Evolutionary conservation across 305 asterid species (phyloP).

Genomic region (Fraxinus albicans): DNA sequence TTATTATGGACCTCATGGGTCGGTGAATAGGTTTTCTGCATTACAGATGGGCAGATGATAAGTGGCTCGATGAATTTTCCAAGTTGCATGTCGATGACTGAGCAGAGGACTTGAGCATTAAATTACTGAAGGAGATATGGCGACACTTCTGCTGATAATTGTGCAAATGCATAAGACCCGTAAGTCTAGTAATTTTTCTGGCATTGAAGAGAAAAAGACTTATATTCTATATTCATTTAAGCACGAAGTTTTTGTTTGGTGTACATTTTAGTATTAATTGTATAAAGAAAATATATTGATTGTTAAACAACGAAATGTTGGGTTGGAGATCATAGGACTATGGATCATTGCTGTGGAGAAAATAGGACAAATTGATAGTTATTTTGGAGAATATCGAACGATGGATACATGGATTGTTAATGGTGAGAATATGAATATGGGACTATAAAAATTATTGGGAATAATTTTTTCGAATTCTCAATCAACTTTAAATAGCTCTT

Average conservation of each 20-base stretch:
- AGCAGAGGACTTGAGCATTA: slow-evolving; percentile 88
- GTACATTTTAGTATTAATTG: background rate
- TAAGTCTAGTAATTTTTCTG: slow-evolving; percentile 39
- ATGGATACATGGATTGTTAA: no score
- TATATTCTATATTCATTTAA: slow-evolving; percentile 1
- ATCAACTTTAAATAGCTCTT: background rate
- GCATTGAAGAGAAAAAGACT: slow-evolving; percentile 4
- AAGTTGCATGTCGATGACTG: slow-evolving; percentile 82
- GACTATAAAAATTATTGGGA: background rate
- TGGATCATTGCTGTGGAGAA: background rate
- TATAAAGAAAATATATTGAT: no score
- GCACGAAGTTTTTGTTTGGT: background rate
- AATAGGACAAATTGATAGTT: background rate
- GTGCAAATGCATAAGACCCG: slow-evolving; percentile 95
- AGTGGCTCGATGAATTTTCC: slow-evolving; percentile 89
- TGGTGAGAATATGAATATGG: background rate
- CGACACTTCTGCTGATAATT: slow-evolving; percentile 69
- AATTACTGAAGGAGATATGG: slow-evolving; percentile 80
- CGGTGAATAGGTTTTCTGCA: slow-evolving; percentile 79
- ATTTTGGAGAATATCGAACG: no score
- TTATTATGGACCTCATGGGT: slow-evolving; percentile 69
- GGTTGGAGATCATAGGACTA: background rate
- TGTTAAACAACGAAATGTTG: background rate
- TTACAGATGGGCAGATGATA: slow-evolving; percentile 55
- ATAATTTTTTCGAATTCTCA: background rate